Base-by-base conservation (phyloP, 225 moss, liverwort and hornwort species). In the Physcomitrellopsis africana region DNA sequence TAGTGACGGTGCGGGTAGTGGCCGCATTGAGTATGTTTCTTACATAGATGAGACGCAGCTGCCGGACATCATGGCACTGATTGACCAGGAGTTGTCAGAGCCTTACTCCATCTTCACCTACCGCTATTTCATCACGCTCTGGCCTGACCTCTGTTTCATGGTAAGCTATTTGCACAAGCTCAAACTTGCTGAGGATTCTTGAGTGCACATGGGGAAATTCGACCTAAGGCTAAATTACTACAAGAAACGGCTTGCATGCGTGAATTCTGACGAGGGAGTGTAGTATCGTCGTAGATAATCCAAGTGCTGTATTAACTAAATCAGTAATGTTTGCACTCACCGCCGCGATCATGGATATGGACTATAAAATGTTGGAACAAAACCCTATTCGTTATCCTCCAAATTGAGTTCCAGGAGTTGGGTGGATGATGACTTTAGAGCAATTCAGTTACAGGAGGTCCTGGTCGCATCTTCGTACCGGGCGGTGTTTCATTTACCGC, bases 51-150 rank as follows among this genome's bases (percentile, higher is more conserved):
- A 99, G 87, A 99, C 97, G 54, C 93, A 99, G 81, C 82, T 99
- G 85, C 89, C 82, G 60, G 77, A 86, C 27, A 93, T 99, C 81
- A 99, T 95, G 97, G 85, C 93, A n/a, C 80, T 95, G 67, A 94
- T 99, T 45, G 97, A 99, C 65, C 95, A 95, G 77, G 97, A 99
- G 84, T 86, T 99, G 24, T 99, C 97, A 14, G 97, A 99, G 84
- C 97, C 97, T 67, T 99, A 99, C 80, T 99, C 97, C 2, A 99
- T 99, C 74, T 99, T 94, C 86, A 95, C 97, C 0, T 99, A 95
- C 54, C 93, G 95, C 69, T 99, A 99, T 66, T 99, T 99, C 84
- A 93, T 99, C 72, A 95, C 95, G 7, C 82, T 93, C 45, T 99
- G 97, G 97, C 95, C 95, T 5, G 90, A 93, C 72, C 95, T 99